Evolutionary conservation across 2,329 filamentous ascomycete genomes (phyloP).

Genomic region (Alternaria atra): DNA sequence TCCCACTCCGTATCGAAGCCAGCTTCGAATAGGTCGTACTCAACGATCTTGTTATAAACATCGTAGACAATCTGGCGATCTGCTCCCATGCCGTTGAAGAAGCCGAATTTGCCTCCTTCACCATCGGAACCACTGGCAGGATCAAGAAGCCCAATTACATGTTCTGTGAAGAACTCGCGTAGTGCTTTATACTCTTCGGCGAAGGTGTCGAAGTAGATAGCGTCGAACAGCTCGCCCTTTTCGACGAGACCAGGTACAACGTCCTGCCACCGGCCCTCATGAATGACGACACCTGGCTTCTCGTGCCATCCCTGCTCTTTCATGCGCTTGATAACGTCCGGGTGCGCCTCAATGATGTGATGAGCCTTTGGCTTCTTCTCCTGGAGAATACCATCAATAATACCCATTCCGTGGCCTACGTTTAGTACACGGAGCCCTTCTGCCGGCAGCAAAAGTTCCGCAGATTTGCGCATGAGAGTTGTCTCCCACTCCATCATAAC

Average conservation of each 20-base stretch:
- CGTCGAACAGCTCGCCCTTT: conserved; percentile 56
- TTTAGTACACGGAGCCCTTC: conserved; percentile 58
- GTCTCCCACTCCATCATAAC: conserved; percentile 66
- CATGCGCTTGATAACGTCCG: conserved; percentile 57
- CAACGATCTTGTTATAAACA: conserved; percentile 88
- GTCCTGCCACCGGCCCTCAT: conserved; percentile 61
- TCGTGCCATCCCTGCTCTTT: conserved; percentile 58
- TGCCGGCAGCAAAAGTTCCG: conserved; percentile 53
- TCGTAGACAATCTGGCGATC: conserved; percentile 95
- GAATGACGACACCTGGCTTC: conserved; percentile 59
- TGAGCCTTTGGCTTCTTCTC: conserved; percentile 55
- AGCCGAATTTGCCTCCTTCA: conserved; percentile 66
- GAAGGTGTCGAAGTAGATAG: conserved; percentile 95
- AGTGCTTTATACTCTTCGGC: conserved; percentile 91
- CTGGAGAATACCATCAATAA: conserved; percentile 59
- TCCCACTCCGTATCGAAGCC: conserved; percentile 91
- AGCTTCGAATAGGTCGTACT: conserved; percentile 88
- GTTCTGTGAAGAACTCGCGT: conserved; percentile 86
- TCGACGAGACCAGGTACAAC: conserved; percentile 57
- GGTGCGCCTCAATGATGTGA: conserved; percentile 63
- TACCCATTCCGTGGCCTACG: conserved; percentile 62
- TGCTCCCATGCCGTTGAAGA: conserved; percentile 82
- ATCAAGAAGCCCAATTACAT: conserved; percentile 81
- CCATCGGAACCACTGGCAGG: conserved; percentile 52
- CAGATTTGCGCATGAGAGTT: conserved; percentile 58